Base-by-base conservation (phyloP, 805 yeast species). In the Saccharomycopsis javanensis region DNA sequence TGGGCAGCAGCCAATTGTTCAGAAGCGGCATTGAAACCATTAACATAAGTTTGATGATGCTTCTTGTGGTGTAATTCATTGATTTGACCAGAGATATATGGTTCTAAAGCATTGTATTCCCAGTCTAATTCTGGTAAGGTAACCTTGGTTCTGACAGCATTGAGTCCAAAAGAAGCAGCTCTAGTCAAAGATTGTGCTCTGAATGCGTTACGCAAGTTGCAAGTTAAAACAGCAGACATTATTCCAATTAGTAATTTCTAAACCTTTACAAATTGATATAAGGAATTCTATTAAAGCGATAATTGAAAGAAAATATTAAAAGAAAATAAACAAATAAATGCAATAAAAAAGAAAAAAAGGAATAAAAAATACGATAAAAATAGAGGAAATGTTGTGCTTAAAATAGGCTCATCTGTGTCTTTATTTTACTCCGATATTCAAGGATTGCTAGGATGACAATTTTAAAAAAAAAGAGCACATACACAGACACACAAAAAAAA, bases 21-120 rank as follows among this genome's bases (percentile, higher is more conserved):
- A 63, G 79, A 70, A 25, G 94, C 89, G 27, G 82, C 72, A 75
- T 89, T 90, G 75, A 81, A 87, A 52, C 94, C 91, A 68, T 79
- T 86, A 64, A 88, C 96, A 67, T 89, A 89, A 34, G 96, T 87
- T 73, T 88, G 94, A 71, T 89, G 96, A 73, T 89, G 97, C 77
- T 90, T 90, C 63, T 83, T 78, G 79, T 89, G 86, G 75, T 89
- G 97, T 55, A 83, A 63, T 71, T 86, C 94, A 72, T 88, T 90
- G 74, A 89, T 89, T 69, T 87, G 82, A 50, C 90, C 95, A 45
- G 94, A 82, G 65, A 89, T 87, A 73, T 72, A 79, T 58, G 97
- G 96, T 75, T 89, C 97, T 56, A 89, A 76, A 25, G 88, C 96
- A 63, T 82, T 86, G 65, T 81, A 90, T 68, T 85, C 96, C 79